phyloP scores from a whole-genome alignment of 352 stramenopile genomes.

The Phytopythium mirpurense region DNA sequence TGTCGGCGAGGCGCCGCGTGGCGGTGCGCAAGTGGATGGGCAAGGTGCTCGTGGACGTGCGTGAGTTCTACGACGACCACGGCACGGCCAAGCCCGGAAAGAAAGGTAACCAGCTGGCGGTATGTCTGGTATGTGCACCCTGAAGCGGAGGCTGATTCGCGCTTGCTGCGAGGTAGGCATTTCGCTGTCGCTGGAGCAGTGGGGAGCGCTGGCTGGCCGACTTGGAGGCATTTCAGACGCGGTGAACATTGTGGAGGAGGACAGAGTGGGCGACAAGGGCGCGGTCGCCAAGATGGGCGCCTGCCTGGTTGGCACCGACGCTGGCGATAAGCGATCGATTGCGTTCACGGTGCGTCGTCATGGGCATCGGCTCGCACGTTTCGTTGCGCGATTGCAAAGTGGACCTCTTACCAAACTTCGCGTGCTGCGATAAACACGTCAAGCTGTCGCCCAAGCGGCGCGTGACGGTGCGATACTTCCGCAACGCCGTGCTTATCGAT shows the following conservation, averaged over 20 bases:
- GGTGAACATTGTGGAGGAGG: constrained; percentile 39
- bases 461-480: constrained; percentile 44
- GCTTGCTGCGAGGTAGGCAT: constrained; percentile 25
- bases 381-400: too few species aligned
- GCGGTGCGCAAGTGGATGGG: constrained; percentile 54
- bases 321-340: constrained; percentile 33
- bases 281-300: constrained; percentile 24
- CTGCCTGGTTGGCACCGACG: constrained; percentile 24
- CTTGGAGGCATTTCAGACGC: constrained; percentile 32
- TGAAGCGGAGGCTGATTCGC: not conserved
- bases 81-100: constrained; percentile 58
- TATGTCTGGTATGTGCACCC: too few species aligned
- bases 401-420: too few species aligned
- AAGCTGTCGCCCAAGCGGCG: constrained; percentile 56
- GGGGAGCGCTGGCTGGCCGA: constrained; percentile 36
- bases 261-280: constrained; percentile 22
- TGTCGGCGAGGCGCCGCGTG: constrained; percentile 52
- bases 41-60: constrained; percentile 56
- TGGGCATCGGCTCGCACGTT: too few species aligned
- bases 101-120: constrained; percentile 47
- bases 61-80: constrained; percentile 73
- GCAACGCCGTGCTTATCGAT: constrained; percentile 45
- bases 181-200: constrained; percentile 52
- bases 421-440: not conserved
- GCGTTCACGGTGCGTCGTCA: constrained; percentile 33